Evolutionary conservation across 2,329 filamentous ascomycete genomes (phyloP), one percentile per base, ranked within the genome.

Genomic region (Neopestalotiopsis sp.): DNA sequence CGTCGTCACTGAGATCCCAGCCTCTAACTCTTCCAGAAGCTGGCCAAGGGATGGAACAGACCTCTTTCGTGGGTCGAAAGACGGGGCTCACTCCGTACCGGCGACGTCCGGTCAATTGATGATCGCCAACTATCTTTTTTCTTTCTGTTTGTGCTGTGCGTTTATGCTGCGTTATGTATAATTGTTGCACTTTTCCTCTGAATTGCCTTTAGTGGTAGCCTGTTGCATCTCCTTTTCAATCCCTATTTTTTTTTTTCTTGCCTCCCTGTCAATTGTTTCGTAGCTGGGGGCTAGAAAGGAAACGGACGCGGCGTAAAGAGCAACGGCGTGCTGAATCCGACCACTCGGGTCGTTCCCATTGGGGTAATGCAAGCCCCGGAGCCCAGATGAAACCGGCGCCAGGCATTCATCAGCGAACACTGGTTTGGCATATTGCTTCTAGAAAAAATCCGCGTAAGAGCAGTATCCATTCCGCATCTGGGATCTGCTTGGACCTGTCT

Each of bases 361-460:
- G 56, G 65, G 61, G 38, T 64, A 34, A 38, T 38, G 59, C 59
- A 59, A 42, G 65, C 30, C 45, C 65, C 65, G 38, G 24, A 30
- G 20, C 28, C 40, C 65, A 67, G 65, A 67, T 60, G 56, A 67
- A 67, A 67, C 65, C 58, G 7, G 42, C 65, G 56, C 65, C 59
- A 30, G 40, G 65, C 56, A n/a, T 58, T 20, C 4, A 67, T 28
- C n/a, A 20, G 59, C 30, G 24, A 34, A 34, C 24, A 12, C 30
- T 12, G 59, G 59, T 62, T 61, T 62, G 59, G 59, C 59, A 52
- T 57, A 24, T 52, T 67, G 28, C 56, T 67, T 59, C 65, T 67
- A 67, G 56, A 52, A 52, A 67, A 67, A 38, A 30, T 59, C 56
- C 30, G 34, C 52, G 65, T 62, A 62, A 62, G 28, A 28, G 32